Evolutionary conservation across 805 yeast genomes (phyloP), one percentile per base, ranked within the genome.

Genomic region (Starmerella tilneyi): DNA sequence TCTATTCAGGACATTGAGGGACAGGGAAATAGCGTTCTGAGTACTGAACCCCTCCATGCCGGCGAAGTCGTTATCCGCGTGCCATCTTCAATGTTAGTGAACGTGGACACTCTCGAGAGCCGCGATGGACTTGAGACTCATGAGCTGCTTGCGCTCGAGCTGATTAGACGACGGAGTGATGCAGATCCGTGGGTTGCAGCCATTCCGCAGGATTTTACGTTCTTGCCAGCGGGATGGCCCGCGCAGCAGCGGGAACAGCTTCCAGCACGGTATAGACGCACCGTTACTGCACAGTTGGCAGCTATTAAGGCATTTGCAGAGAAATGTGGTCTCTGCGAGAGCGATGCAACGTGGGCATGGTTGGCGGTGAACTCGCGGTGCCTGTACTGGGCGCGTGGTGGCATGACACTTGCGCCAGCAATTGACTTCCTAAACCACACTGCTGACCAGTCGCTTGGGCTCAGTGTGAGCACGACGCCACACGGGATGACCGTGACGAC

Each of bases 361-460:
- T 70, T 83, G 56, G 79, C 89, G 56, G 83, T 88, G 46, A 89
- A 92, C 59, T 81, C 96, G 2, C 78, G 98, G 64, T 89, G 97
- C 60, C 67, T 89, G 5, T 88, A 85, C 60, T 78, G 80, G 79
- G 71, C 73, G 3, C 63, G 84, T 2, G 78, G 82, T 1, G 69
- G 72, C 38, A 79, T 89, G 66, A 84, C 97, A 2, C 66, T 89
- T 75, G 96, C 89, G 0, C 98, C 98, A 0, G 79, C 69, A 51
- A 86, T 88, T 20, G 98, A 89, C 64, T 82, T 84, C 59, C 65
- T 89, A 42, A 92, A 89, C 63, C 97, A 89, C 49, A 47, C 51
- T 17, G 47, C 56, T 11, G 69, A 71, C 5, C 51, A 48, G 15
- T 32, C 37, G 2, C 26, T 45, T 7, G 54, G 53, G 11, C 59